Evolutionary conservation across 768 basidiomycete species (phyloP), one percentile per base, ranked within the genome.

Genomic region (Suillus subalutaceus): DNA sequence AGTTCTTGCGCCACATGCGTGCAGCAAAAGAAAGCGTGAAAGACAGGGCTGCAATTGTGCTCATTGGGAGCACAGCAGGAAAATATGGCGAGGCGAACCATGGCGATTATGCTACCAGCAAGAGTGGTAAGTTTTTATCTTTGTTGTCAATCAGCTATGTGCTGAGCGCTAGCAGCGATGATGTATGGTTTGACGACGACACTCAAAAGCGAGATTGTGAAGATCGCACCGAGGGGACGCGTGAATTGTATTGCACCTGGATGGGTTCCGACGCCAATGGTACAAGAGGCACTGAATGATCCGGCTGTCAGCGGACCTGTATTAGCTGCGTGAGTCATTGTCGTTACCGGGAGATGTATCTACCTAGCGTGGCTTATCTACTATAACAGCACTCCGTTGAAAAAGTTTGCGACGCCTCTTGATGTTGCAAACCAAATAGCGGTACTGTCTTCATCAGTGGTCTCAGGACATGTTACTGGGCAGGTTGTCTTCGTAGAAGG

Each of bases 131-230:
- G 83, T 71, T n/a, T n/a, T 32, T 50, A 16, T 18, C 53, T 57
- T 15, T 46, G 32, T 23, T 3, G 66, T 6, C 4, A 57, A 4
- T 12, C 18, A n/a, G 6, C 40, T 26, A 43, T 46, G 6, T 65
- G 16, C 4, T 43, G 20, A 15, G 20, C 12, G 48, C 46, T n/a
- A 38, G 16, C 26, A 90, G 90, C 85, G 8, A 82, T 90, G 80
- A 91, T 91, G 90, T 88, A 90, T 67, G 92, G 90, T 1, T 72
- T 92, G 44, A 85, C 85, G 4, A 77, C 88, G 70, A 81, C 86
- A 6, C 81, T 92, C 68, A 92, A 93, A 77, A 93, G 92, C 73
- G 91, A 93, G 77, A 91, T 92, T 63, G 90, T 93, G 59, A 86
- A 86, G 76, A 85, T 92, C 65, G 90, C 90, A 0, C 88, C 90